Percentiles rank a stretch among this genome's conserved stretches.
Evolutionary conservation across 2,329 filamentous ascomycete genomes (phyloP).

Genomic region (Paecilomyces formosus): DNA sequence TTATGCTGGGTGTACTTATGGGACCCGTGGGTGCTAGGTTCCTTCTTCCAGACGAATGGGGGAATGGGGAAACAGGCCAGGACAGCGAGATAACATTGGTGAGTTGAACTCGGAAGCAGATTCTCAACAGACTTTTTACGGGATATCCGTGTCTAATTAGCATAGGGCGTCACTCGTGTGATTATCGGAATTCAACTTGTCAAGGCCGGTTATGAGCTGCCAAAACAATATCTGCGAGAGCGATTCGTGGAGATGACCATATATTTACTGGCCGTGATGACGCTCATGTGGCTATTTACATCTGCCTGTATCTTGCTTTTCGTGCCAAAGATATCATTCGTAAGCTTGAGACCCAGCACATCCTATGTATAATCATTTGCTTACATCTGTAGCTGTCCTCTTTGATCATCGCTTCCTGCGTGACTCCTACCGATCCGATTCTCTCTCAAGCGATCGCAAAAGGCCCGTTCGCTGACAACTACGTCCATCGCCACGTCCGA

Average conservation of each 20-base stretch:
- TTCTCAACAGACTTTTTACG: slow-evolving; percentile 1
- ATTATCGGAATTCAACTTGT: slow-evolving; percentile 58
- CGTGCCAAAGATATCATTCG: slow-evolving; percentile 47
- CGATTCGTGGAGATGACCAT: slow-evolving; percentile 49
- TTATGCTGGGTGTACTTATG: slow-evolving; percentile 47
- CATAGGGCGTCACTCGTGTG: slow-evolving; percentile 45
- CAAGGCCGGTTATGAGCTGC: slow-evolving; percentile 56
- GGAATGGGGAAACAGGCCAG: slow-evolving; percentile 22
- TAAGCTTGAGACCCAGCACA: slow-evolving; percentile 7
- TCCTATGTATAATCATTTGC: background rate
- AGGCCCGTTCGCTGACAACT: slow-evolving; percentile 56
- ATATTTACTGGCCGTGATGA: slow-evolving; percentile 54
- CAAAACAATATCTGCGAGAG: slow-evolving; percentile 45
- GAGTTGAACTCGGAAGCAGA: slow-evolving; percentile 3
- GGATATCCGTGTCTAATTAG: background rate
- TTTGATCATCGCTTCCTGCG: slow-evolving; percentile 53
- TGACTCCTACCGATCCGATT: slow-evolving; percentile 57
- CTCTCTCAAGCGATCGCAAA: slow-evolving; percentile 57
- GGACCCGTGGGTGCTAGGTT: slow-evolving; percentile 51
- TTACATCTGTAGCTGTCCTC: slow-evolving; percentile 35
- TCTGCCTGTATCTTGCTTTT: slow-evolving; percentile 49
- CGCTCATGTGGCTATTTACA: slow-evolving; percentile 55
- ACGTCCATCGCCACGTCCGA: slow-evolving; percentile 49
- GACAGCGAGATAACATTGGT: slow-evolving; percentile 36
- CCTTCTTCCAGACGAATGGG: slow-evolving; percentile 38